Conservation (phyloP, 441 rosid genomes). For the Flueggea neowawraea region DNA sequence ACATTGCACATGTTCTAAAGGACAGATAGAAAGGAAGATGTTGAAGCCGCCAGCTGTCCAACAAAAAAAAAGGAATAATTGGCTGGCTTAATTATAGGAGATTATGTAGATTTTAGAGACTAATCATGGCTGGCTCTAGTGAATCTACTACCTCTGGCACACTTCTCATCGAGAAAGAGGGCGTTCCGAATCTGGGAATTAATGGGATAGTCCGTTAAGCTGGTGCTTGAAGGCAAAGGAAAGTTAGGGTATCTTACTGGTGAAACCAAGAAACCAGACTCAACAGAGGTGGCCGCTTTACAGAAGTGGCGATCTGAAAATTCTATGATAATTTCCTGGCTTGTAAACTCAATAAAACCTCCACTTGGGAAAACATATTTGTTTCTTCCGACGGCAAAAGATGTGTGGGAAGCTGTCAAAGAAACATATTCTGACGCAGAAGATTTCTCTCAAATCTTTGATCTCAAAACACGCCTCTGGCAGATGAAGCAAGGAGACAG, state of each 20-base stretch:
- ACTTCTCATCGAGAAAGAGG: no score
- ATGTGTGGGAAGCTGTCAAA: background rate
- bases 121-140: no score
- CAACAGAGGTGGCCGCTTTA: background rate
- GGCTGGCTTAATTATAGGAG: no score
- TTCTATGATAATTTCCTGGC: background rate
- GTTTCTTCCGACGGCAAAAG: background rate
- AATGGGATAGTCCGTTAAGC: background rate
- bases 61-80: no score
- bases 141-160: no score
- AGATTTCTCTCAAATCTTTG: constrained; percentile 11
- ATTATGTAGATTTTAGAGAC: no score
- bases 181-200: no score
- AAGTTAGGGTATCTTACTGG: background rate
- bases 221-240: background rate
- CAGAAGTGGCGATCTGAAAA: background rate
- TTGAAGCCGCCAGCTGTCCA: no score
- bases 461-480: constrained; percentile 2
- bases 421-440: constrained; percentile 2
- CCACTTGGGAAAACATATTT: background rate
- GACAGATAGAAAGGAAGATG: no score
- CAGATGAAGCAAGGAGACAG: constrained; percentile 5
- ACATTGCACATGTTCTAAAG: no score
- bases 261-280: background rate
- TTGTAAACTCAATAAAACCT: constrained; percentile 8